phyloP scores from a whole-genome alignment of 495 filamentous ascomycete genomes.

The Penicillium fimorum region DNA sequence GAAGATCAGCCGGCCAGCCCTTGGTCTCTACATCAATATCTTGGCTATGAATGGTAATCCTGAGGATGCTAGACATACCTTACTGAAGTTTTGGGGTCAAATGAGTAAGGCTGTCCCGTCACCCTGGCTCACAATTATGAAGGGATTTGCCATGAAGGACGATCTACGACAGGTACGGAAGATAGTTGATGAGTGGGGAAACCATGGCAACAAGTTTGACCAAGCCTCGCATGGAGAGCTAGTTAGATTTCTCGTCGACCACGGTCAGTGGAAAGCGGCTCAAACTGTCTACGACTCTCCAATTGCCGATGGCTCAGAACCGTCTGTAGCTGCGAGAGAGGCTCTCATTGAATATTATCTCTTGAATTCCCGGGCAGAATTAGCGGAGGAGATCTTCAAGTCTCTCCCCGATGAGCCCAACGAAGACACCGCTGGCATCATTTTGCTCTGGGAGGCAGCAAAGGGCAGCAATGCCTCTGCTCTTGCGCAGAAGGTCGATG shows the following conservation, averaged over 20 bases:
- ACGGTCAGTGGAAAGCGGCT: slow-evolving; percentile 37
- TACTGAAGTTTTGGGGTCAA: slow-evolving; percentile 46
- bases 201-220: slow-evolving; percentile 36
- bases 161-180: slow-evolving; percentile 46
- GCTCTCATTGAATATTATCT: slow-evolving; percentile 56
- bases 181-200: slow-evolving; percentile 28
- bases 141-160: slow-evolving; percentile 64
- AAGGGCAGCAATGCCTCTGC: slow-evolving; percentile 68
- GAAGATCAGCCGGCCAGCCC: slow-evolving; percentile 39
- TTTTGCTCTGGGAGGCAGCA: slow-evolving; percentile 74
- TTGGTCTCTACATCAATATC: slow-evolving; percentile 52
- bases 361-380: slow-evolving; percentile 57
- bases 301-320: slow-evolving; percentile 38
- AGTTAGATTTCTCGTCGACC: slow-evolving; percentile 34
- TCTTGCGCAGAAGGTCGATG: slow-evolving; percentile 63
- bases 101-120: slow-evolving; percentile 32
- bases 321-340: slow-evolving; percentile 46
- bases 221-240: slow-evolving; percentile 39
- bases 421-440: slow-evolving; percentile 61
- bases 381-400: slow-evolving; percentile 62
- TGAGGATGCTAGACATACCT: slow-evolving; percentile 52
- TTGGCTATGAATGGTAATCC: slow-evolving; percentile 59
- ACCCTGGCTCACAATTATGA: slow-evolving; percentile 60
- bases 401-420: slow-evolving; percentile 50
- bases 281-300: slow-evolving; percentile 57